These are phyloP conservation scores for Lasiosphaeria hispida DNA, from an alignment of 495 filamentous ascomycete species.

Conservation along the genomic window DNA sequence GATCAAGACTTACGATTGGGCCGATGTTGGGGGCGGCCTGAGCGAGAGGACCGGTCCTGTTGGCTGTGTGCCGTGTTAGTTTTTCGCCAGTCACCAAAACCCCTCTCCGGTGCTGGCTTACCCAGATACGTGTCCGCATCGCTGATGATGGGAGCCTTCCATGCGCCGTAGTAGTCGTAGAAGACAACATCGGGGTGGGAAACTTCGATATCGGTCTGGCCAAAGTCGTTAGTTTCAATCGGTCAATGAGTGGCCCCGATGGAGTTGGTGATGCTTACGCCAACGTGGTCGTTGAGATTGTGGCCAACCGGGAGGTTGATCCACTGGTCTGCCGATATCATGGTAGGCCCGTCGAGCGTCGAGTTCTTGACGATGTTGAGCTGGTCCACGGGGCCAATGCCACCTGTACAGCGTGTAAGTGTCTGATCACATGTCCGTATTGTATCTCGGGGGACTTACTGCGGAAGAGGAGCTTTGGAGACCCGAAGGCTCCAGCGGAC, in stretches of 20 bases:
- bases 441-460: constrained; percentile 29
- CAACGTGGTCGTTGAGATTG: constrained; percentile 67
- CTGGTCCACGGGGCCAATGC: constrained; percentile 61
- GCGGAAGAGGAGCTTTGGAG: constrained; percentile 60
- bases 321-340: constrained; percentile 54
- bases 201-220: constrained; percentile 58
- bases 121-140: constrained; percentile 38
- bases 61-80: constrained; percentile 34
- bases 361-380: constrained; percentile 54
- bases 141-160: constrained; percentile 38
- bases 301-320: constrained; percentile 69
- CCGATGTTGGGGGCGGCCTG: constrained; percentile 66
- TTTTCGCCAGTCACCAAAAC: background rate
- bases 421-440: background rate
- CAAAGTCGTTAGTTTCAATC: constrained; percentile 29
- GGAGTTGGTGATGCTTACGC: constrained; percentile 32
- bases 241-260: background rate
- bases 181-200: constrained; percentile 57
- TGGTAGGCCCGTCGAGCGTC: constrained; percentile 45
- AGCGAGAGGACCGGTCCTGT: constrained; percentile 59
- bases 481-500: constrained; percentile 63
- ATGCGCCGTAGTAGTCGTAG: constrained; percentile 65
- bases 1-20: constrained; percentile 37
- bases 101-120: constrained; percentile 22
- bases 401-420: constrained; percentile 22